These are phyloP conservation scores for Trebouxiophyceae sp. DNA, from an alignment of 163 green algal genomes.

Conservation along the genomic window DNA sequence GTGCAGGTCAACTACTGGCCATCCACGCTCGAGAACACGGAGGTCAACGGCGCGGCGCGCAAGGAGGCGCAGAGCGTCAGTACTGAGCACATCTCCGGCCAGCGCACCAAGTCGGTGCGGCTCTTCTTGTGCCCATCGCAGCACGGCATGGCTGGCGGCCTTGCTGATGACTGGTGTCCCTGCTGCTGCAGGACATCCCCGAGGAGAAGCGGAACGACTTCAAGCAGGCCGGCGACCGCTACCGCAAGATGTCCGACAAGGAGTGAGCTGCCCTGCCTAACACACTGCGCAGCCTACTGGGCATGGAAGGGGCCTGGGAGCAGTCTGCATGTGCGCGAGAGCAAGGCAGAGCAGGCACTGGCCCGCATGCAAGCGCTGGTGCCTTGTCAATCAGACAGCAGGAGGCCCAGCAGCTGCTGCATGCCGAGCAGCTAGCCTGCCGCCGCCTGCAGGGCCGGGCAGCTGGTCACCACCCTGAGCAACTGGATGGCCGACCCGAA, in stretches of 20 bases:
- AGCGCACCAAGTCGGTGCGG: too few relatives aligned
- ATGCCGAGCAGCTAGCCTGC: background rate
- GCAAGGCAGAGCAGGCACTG: too few relatives aligned
- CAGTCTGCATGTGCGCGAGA: too few relatives aligned
- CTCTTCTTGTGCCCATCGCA: too few relatives aligned
- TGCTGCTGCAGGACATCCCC: constrained; percentile 49
- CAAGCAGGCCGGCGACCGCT: constrained; percentile 73
- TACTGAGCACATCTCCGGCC: too few relatives aligned
- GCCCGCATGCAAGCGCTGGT: too few relatives aligned
- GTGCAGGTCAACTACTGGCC: constrained; percentile 26
- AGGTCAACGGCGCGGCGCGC: background rate
- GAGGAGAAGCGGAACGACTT: constrained; percentile 27
- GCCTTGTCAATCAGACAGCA: too few relatives aligned
- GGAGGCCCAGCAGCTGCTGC: background rate
- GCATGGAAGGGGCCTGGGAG: too few relatives aligned
- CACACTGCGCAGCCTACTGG: too few relatives aligned
- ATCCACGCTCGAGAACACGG: constrained; percentile 8
- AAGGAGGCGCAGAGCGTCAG: constrained; percentile 10
- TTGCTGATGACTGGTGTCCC: background rate
- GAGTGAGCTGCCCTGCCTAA: too few relatives aligned
- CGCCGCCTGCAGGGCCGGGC: constrained; percentile 1
- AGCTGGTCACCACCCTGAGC: constrained; percentile 10
- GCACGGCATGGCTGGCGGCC: too few relatives aligned
- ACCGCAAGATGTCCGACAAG: constrained; percentile 26
- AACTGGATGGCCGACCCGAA: constrained; percentile 20